Evolutionary conservation across 2,329 filamentous ascomycete genomes (phyloP).

Genomic region (Microcera coccophila): DNA sequence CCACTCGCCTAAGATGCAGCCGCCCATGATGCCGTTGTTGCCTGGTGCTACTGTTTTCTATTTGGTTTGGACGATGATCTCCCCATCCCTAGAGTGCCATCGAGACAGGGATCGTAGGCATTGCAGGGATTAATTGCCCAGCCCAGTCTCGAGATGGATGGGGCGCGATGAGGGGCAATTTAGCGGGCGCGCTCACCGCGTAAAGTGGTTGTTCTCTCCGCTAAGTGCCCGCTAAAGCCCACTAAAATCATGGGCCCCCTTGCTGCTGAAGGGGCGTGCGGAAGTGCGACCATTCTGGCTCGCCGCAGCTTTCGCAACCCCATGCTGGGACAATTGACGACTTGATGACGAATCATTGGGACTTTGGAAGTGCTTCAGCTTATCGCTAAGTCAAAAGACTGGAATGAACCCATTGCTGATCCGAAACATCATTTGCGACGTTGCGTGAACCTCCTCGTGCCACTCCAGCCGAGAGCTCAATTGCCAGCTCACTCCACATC

Average conservation of each 20-base stretch:
- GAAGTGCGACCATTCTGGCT: conserved; percentile 17
- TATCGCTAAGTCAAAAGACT: not conserved
- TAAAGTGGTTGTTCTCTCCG: conserved; percentile 27
- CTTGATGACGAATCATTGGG: not conserved
- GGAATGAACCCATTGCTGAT: not conserved
- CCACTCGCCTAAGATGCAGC: not conserved
- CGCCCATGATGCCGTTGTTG: conserved; percentile 29
- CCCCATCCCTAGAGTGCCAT: not conserved
- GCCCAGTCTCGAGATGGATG: no score
- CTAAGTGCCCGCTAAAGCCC: conserved; percentile 15
- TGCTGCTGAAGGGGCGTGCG: conserved; percentile 12
- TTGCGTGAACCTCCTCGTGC: not conserved
- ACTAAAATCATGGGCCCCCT: conserved; percentile 16
- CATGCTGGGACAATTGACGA: conserved; percentile 6
- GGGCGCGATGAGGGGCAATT: conserved; percentile 27
- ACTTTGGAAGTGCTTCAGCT: not conserved
- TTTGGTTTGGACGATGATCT: conserved; percentile 10
- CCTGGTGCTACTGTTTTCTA: conserved; percentile 26
- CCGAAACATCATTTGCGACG: conserved; percentile 2
- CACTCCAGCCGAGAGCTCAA: conserved; percentile 10
- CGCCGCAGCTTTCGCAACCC: conserved; percentile 17
- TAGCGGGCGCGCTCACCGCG: conserved; percentile 23
- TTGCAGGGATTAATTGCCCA: no score
- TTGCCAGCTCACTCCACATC: conserved; percentile 13
- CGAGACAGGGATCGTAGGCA: not conserved